Conservation (phyloP, 2,329 filamentous ascomycete species). For the Xylaria sp. region DNA sequence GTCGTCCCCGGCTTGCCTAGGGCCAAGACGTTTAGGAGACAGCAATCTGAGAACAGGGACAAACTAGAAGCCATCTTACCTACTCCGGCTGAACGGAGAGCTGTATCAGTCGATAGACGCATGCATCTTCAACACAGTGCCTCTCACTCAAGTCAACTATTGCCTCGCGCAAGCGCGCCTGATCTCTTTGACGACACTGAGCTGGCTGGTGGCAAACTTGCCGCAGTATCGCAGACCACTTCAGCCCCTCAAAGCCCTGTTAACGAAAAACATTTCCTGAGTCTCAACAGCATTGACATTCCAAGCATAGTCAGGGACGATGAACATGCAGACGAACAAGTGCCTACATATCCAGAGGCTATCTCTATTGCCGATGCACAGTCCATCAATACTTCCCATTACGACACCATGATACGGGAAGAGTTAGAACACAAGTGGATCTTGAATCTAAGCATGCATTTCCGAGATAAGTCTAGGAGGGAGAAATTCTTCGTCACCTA, state of each 20-base stretch:
- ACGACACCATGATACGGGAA: slow-evolving; percentile 75
- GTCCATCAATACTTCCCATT: slow-evolving; percentile 63
- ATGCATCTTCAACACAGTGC: slow-evolving; percentile 51
- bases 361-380: slow-evolving; percentile 54
- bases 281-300: slow-evolving; percentile 41
- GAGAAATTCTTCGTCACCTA: slow-evolving; percentile 99
- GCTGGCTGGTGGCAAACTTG: slow-evolving; percentile 44
- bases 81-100: slow-evolving; percentile 74
- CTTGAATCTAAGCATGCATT: slow-evolving; percentile 97
- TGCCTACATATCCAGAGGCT: slow-evolving; percentile 35
- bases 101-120: slow-evolving; percentile 72
- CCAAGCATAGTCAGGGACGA: slow-evolving; percentile 40
- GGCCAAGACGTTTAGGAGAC: slow-evolving; percentile 81
- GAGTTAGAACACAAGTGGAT: slow-evolving; percentile 94
- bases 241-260: slow-evolving; percentile 50
- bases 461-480: slow-evolving; percentile 88
- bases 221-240: slow-evolving; percentile 42
- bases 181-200: slow-evolving; percentile 54
- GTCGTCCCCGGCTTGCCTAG: slow-evolving; percentile 84
- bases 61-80: slow-evolving; percentile 74
- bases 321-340: slow-evolving; percentile 47
- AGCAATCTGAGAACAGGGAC: slow-evolving; percentile 82
- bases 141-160: slow-evolving; percentile 50
- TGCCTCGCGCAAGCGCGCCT: slow-evolving; percentile 62
- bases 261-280: slow-evolving; percentile 50